Evolutionary conservation across 345 rosid species (phyloP), one percentile per base, ranked within the genome.

Genomic region (Eucalyptus marginata): DNA sequence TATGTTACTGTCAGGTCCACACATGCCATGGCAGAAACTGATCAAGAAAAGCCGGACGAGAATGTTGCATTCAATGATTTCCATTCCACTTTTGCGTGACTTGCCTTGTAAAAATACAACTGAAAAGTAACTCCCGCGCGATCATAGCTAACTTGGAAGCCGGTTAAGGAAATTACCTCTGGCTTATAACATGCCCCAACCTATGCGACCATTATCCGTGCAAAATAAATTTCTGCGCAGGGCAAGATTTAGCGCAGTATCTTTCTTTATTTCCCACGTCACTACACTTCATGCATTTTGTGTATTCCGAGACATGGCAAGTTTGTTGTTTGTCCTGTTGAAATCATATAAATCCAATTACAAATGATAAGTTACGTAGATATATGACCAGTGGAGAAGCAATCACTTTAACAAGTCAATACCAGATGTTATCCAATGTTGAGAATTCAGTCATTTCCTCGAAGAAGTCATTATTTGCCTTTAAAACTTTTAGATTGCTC

Each of bases 291-390:
- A 92, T 49, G 93, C 94, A 68, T 92, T 79, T 16, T 80, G 87
- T 31, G 93, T 83, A 93, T 52, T 52, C 18, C 88, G 86, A 88
- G 93, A 95, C 47, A 5, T 86, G 47, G 92, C 90, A 46, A 95
- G 95, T 27, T 66, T 81, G 64, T 91, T 91, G 88, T 92, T 89
- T 84, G 92, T 94, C 92, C 96, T 93, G 89, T 86, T 27, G 58
- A 90, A 88, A 52, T 52, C 10, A 52, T 47, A 79, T 47, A 49
- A n/a, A 43, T 14, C 49, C 13, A 25, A 9, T 5, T 47, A 7
- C 47, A 18, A 5, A 31, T 31, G 46, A 40, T 64, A n/a, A 79
- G 80, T 13, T 18, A 36, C 54, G 31, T 43, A 40, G 31, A 47
- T 11, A 43, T 68, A 50, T 6, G 25, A 20, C 7, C 22, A 54